phyloP scores from a whole-genome alignment of 768 basidiomycete species.

The Mycena filopes region DNA sequence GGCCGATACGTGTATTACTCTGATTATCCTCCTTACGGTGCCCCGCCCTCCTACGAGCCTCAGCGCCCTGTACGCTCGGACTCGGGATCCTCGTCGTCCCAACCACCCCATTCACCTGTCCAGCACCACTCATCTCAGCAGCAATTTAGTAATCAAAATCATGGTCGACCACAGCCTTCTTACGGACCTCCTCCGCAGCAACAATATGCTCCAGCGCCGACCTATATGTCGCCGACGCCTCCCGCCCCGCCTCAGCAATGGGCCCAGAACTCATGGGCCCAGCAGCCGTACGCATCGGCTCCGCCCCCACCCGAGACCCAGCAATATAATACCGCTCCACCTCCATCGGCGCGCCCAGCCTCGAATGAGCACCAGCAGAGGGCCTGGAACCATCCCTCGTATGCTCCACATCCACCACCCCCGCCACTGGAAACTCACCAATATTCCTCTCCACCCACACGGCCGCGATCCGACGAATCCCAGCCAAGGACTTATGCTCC shows the following conservation, averaged over 20 bases:
- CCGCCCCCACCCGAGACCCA: slow-evolving; percentile 20
- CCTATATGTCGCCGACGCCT: slow-evolving; percentile 22
- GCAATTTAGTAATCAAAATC: slow-evolving; percentile 23
- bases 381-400: slow-evolving; percentile 23
- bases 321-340: slow-evolving; percentile 19
- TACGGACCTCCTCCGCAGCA: slow-evolving; percentile 22
- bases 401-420: slow-evolving; percentile 23
- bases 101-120: slow-evolving; percentile 28
- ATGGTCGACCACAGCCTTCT: slow-evolving; percentile 20
- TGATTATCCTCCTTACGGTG: slow-evolving; percentile 28
- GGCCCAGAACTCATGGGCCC: slow-evolving; percentile 24
- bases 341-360: slow-evolving; percentile 21
- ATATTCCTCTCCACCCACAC: slow-evolving; percentile 26
- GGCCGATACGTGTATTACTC: slow-evolving; percentile 33
- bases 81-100: slow-evolving; percentile 32
- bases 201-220: slow-evolving; percentile 25
- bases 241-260: slow-evolving; percentile 27
- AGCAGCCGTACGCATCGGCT: slow-evolving; percentile 28
- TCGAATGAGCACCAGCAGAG: slow-evolving; percentile 25
- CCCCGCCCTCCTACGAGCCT: slow-evolving; percentile 27
- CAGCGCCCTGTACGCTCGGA: slow-evolving; percentile 32
- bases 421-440: slow-evolving; percentile 22
- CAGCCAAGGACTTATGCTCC: slow-evolving; percentile 21
- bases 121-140: slow-evolving; percentile 25
- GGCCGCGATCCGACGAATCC: slow-evolving; percentile 25